phyloP scores from a whole-genome alignment of 2,329 filamentous ascomycete genomes.

The Sclerotinia minor region DNA sequence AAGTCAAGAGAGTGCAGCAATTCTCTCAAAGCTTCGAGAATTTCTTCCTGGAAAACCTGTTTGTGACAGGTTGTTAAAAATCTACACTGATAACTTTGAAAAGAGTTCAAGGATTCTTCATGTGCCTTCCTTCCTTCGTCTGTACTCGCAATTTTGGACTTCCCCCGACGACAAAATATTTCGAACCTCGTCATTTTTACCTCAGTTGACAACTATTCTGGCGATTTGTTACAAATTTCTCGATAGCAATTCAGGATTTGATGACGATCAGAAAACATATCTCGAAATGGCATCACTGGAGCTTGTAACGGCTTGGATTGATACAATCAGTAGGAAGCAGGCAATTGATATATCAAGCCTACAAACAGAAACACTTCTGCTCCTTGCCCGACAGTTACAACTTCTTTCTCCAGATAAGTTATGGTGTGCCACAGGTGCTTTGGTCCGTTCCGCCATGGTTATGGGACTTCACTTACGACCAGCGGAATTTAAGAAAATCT shows the following conservation, averaged over 20 bases:
- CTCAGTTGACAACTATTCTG: slow-evolving; percentile 27
- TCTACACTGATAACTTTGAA: slow-evolving; percentile 48
- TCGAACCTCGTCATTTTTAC: slow-evolving; percentile 23
- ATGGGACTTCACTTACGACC: slow-evolving; percentile 61
- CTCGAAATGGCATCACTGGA: slow-evolving; percentile 23
- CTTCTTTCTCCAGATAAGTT: slow-evolving; percentile 23
- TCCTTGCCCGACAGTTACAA: slow-evolving; percentile 26
- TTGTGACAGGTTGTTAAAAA: slow-evolving; percentile 33
- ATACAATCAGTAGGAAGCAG: slow-evolving; percentile 22
- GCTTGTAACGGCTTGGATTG: slow-evolving; percentile 27
- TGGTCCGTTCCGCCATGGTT: slow-evolving; percentile 56
- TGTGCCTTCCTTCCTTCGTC: slow-evolving; percentile 46
- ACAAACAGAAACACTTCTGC: slow-evolving; percentile 24
- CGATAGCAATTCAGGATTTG: slow-evolving; percentile 7
- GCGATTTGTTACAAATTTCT: slow-evolving; percentile 24
- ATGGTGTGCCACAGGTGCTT: slow-evolving; percentile 42
- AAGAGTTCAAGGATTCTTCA: slow-evolving; percentile 48
- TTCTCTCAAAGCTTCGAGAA: slow-evolving; percentile 21
- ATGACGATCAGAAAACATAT: slow-evolving; percentile 25
- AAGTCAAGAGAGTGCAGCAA: slow-evolving; percentile 9
- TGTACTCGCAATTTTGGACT: slow-evolving; percentile 46
- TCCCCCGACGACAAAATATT: slow-evolving; percentile 20
- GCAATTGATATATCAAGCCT: slow-evolving; percentile 27
- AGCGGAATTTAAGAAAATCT: slow-evolving; percentile 49
- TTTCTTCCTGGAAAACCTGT: slow-evolving; percentile 22